phyloP scores from a whole-genome alignment of 106 monocot genomes.

The Gastrodia elata region DNA sequence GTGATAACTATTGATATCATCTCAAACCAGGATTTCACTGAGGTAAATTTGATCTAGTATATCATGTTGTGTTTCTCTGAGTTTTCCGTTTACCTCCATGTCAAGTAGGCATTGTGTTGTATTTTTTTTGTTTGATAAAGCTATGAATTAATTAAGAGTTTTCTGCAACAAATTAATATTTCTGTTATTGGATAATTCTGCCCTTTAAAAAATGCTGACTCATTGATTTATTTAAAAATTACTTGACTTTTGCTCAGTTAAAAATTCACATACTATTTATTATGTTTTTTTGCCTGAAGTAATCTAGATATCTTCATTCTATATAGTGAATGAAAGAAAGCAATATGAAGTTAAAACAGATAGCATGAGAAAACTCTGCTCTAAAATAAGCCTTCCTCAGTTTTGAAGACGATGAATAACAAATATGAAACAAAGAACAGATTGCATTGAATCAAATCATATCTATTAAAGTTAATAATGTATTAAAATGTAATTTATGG shows the following conservation, averaged over 20 bases:
- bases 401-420: no score
- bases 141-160: background rate
- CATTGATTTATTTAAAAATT: background rate
- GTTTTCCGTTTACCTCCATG: background rate
- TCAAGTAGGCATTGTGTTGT: background rate
- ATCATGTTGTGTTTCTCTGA: background rate
- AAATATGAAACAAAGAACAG: no score
- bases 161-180: background rate
- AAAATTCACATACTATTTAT: background rate
- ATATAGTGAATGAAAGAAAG: background rate
- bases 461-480: background rate
- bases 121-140: background rate
- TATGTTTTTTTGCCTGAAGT: background rate
- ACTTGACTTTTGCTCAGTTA: background rate
- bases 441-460: no score
- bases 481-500: background rate
- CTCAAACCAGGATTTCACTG: slow-evolving; percentile 96
- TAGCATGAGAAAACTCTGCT: background rate
- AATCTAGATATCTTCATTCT: background rate
- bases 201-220: background rate
- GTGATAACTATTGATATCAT: slow-evolving; percentile 77
- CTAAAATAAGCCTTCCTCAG: no score
- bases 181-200: background rate
- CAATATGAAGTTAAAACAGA: background rate
- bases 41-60: slow-evolving; percentile 37